A percentile compares a stretch with the other conserved stretches of the same genome.
Conservation (phyloP, 352 stramenopile genomes). For the Aphanomyces astaci region DNA sequence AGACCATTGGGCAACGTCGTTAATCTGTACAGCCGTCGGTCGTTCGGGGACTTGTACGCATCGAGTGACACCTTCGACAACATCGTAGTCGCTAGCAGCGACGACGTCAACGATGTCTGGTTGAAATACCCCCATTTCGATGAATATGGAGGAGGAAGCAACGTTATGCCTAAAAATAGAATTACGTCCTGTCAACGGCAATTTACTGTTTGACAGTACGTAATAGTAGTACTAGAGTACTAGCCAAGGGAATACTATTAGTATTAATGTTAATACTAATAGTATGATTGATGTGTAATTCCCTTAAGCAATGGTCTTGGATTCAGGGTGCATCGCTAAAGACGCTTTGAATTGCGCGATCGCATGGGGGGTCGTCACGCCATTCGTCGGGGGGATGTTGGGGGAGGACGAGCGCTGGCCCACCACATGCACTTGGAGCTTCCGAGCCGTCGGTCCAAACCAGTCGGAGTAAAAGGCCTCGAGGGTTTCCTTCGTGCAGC, state of each 20-base stretch:
- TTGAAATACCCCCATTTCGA: no score
- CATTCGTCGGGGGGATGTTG: neutral
- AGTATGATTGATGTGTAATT: no score
- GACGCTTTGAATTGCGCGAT: neutral
- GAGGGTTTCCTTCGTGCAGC: neutral
- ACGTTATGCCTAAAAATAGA: neutral
- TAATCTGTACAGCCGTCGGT: conserved; percentile 67
- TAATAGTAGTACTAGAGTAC: no score
- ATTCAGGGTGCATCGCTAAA: neutral
- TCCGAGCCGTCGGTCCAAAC: neutral
- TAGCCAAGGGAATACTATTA: no score
- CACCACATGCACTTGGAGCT: neutral
- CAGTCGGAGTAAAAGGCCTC: neutral
- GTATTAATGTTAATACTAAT: no score
- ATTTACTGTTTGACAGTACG: no score
- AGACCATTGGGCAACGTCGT: conserved; percentile 58
- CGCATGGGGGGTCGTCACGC: neutral
- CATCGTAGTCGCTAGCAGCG: neutral
- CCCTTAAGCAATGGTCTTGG: neutral
- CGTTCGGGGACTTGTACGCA: conserved; percentile 42
- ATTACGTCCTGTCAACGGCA: no score
- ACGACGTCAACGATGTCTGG: neutral
- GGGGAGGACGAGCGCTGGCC: neutral
- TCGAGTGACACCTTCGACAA: conserved; percentile 32
- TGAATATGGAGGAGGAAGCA: no score